Conservation (phyloP, 768 basidiomycete species). For the Naematelia aurantialba region DNA sequence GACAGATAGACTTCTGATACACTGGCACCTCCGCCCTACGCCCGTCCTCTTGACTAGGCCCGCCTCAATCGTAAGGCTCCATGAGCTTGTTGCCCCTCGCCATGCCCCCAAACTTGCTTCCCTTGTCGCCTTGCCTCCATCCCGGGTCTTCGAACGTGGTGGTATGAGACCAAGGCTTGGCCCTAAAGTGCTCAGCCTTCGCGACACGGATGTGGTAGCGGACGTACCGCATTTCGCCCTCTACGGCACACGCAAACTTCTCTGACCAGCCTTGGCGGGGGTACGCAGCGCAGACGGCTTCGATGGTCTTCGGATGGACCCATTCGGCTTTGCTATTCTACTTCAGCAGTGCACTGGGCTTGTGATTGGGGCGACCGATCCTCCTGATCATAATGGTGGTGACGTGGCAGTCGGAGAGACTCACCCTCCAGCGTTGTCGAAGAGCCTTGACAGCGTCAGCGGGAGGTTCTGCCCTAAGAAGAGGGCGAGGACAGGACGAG, state of each 20-base stretch:
- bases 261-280: constrained; percentile 22
- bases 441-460: no score
- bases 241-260: constrained; percentile 19
- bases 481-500: neutral
- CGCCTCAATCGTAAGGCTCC: neutral
- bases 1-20: no score
- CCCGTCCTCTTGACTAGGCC: no score
- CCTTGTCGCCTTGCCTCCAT: constrained; percentile 4
- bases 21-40: no score
- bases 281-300: constrained; percentile 11
- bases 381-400: no score
- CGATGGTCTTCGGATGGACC: constrained; percentile 19
- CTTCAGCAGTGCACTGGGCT: neutral
- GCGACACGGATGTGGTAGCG: no score
- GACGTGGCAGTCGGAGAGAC: neutral
- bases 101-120: constrained; percentile 1
- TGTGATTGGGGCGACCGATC: neutral
- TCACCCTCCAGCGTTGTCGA: constrained; percentile 21
- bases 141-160: constrained; percentile 4
- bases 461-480: no score
- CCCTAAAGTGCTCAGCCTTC: neutral
- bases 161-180: constrained; percentile 7
- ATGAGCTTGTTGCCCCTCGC: constrained; percentile 6
- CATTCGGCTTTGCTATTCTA: constrained; percentile 5
- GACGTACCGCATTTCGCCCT: constrained; percentile 16